These are phyloP conservation scores for Centaurea solstitialis DNA, from an alignment of 129 eudicot species.

Conservation along the genomic window DNA sequence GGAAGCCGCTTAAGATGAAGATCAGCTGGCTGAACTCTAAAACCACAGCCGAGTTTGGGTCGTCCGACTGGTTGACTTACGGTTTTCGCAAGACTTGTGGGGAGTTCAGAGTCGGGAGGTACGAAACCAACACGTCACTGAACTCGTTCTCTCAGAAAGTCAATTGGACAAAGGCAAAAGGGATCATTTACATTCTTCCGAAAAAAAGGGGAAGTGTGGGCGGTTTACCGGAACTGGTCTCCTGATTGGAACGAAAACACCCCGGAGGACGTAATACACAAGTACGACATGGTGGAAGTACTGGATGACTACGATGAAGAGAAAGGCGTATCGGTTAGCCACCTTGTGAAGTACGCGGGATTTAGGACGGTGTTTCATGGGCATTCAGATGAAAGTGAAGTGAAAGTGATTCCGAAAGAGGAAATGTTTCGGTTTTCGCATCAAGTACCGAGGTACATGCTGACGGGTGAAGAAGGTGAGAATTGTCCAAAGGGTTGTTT, in stretches of 20 bases:
- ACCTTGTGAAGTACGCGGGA: slow-evolving; percentile 64
- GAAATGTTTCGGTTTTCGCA: slow-evolving; percentile 95
- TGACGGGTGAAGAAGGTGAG: slow-evolving; percentile 65
- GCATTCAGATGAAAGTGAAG: slow-evolving; percentile 32
- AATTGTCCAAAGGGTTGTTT: slow-evolving; percentile 77
- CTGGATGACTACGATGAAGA: slow-evolving; percentile 75
- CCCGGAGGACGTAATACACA: slow-evolving; percentile 77
- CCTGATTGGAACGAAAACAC: slow-evolving; percentile 64
- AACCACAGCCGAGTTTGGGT: slow-evolving; percentile 63
- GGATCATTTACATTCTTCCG: slow-evolving; percentile 55
- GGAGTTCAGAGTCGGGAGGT: slow-evolving; percentile 66
- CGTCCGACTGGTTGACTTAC: slow-evolving; percentile 57
- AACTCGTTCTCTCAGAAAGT: slow-evolving; percentile 89
- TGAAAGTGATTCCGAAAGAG: slow-evolving; percentile 57
- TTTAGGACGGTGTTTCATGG: slow-evolving; percentile 74
- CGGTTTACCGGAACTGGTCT: slow-evolving; percentile 86
- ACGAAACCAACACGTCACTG: slow-evolving; percentile 52
- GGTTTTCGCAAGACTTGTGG: slow-evolving; percentile 84
- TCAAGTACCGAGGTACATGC: slow-evolving; percentile 66
- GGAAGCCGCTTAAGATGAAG: slow-evolving; percentile 70
- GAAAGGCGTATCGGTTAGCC: slow-evolving; percentile 64
- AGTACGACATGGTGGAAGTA: slow-evolving; percentile 89
- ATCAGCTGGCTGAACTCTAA: slow-evolving; percentile 83
- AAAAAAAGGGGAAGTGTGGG: slow-evolving; percentile 84
- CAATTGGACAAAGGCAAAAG: slow-evolving; percentile 60